These are phyloP conservation scores for Aureobasidium sp. DNA, from an alignment of 2,329 filamentous ascomycete genomes.

Conservation along the genomic window DNA sequence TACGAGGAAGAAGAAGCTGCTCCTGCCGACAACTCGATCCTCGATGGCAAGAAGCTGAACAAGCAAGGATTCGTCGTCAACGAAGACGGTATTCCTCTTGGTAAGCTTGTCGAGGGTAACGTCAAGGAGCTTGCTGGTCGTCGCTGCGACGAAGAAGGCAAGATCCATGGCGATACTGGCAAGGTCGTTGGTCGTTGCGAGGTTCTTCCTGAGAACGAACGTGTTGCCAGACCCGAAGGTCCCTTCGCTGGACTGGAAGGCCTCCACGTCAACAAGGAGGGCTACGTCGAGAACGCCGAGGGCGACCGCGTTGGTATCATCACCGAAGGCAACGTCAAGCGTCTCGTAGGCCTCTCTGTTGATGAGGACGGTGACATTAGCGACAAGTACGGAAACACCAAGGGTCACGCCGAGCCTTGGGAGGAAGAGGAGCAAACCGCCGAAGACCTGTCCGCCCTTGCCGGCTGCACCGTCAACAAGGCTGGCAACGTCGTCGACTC, in stretches of 20 bases:
- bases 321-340: constrained; percentile 61
- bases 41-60: constrained; percentile 48
- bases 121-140: constrained; percentile 48
- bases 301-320: constrained; percentile 68
- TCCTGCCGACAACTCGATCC: constrained; percentile 42
- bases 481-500: constrained; percentile 53
- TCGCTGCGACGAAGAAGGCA: constrained; percentile 47
- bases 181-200: constrained; percentile 51
- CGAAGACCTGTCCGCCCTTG: constrained; percentile 51
- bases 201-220: constrained; percentile 49
- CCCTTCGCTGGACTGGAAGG: constrained; percentile 60
- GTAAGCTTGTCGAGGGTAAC: constrained; percentile 48
- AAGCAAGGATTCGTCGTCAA: constrained; percentile 51
- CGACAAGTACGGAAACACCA: constrained; percentile 62
- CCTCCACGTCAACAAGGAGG: constrained; percentile 59
- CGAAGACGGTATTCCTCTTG: constrained; percentile 46
- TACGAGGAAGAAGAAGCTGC: constrained; percentile 39
- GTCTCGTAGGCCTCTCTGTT: constrained; percentile 62
- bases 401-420: constrained; percentile 51
- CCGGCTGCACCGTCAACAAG: constrained; percentile 57
- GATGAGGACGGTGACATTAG: constrained; percentile 77
- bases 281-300: constrained; percentile 68
- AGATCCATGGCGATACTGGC: constrained; percentile 48
- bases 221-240: constrained; percentile 51
- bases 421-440: constrained; percentile 41